Conservation (phyloP, 202 grass and related monocot genomes). For the Digitaria exilis region DNA sequence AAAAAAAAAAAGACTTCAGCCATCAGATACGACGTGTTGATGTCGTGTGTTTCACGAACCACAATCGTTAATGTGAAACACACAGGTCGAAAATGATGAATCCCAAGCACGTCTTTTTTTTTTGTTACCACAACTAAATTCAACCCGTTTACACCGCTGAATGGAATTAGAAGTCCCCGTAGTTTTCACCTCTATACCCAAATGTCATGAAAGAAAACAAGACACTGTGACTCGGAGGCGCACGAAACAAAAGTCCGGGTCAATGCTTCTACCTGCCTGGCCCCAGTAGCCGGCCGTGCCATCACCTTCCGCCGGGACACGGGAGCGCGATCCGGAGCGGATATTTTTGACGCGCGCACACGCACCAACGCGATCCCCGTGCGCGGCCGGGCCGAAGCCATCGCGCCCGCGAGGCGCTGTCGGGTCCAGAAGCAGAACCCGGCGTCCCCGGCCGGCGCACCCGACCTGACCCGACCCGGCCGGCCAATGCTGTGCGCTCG, state of each 20-base stretch:
- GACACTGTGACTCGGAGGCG: background rate
- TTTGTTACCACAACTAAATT: background rate
- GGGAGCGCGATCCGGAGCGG: background rate
- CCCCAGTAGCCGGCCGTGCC: background rate
- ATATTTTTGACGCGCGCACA: constrained; percentile 41
- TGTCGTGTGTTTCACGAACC: too few relatives aligned
- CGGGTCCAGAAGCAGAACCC: too few relatives aligned
- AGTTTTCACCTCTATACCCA: background rate
- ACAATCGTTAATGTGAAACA: background rate
- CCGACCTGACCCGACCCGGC: background rate
- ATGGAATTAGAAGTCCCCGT: background rate
- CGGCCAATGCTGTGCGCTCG: background rate
- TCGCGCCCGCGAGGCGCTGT: too few relatives aligned
- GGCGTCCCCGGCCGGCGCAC: background rate
- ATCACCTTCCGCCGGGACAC: background rate
- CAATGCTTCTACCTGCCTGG: constrained; percentile 15
- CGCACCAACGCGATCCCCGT: background rate
- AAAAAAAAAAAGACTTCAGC: too few relatives aligned
- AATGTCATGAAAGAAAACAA: background rate
- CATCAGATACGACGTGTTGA: too few relatives aligned
- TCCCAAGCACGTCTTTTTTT: background rate
- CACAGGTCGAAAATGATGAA: background rate
- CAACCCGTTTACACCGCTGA: background rate
- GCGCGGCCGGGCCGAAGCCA: background rate
- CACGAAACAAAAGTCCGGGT: background rate